Base-by-base conservation (phyloP, 2,329 filamentous ascomycete genomes). In the Paraphaeosphaeria sporulosa region DNA sequence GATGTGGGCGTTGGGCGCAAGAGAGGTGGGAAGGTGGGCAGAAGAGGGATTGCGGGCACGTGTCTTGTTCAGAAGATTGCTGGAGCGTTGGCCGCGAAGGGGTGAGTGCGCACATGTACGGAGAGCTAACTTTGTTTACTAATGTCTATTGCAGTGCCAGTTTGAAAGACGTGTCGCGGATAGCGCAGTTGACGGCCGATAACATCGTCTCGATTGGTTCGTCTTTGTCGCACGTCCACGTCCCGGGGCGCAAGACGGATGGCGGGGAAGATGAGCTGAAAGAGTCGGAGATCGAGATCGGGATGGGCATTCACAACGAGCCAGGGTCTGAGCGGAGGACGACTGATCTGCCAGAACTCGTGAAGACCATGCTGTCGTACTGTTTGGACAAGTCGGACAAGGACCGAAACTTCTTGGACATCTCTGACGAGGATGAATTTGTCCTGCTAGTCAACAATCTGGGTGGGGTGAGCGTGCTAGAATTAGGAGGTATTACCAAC, bases 51-150 rank as follows among this genome's bases (percentile, higher is more conserved):
- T 76, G 94, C 93, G 3, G 94, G 94, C 34, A 96, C 93, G 6
- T 92, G 96, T 42, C 82, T 97, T 25, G 91, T 97, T n/a, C 86
- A 94, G 69, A 97, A 98, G 84, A 91, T 96, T 72, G 86, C 90
- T 15, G 93, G 94, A 10, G 94, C 93, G 7, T 78, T 96, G 69
- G 93, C 94, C 4, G 91, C 90, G 30, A 84, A 82, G 67, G 93
- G 92, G 65, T 85, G 73, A 67, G 81, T 73, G 34, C 25, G 2
- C 34, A n/a, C n/a, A 30, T 44, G 7, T 40, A 51, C 3, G 21
- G n/a, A n/a, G 15, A 6, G 19, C 13, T 21, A 4, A 5, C 17
- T 21, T 23, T 1, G 6, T 44, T 44, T 47, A 46, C 64, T 70
- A 54, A 70, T 36, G 19, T 23, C n/a, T 4, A 38, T 46, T 48